Evolutionary conservation across 1,284 basidiomycete species (phyloP).

Genomic region (Anthracocystis setariae): DNA sequence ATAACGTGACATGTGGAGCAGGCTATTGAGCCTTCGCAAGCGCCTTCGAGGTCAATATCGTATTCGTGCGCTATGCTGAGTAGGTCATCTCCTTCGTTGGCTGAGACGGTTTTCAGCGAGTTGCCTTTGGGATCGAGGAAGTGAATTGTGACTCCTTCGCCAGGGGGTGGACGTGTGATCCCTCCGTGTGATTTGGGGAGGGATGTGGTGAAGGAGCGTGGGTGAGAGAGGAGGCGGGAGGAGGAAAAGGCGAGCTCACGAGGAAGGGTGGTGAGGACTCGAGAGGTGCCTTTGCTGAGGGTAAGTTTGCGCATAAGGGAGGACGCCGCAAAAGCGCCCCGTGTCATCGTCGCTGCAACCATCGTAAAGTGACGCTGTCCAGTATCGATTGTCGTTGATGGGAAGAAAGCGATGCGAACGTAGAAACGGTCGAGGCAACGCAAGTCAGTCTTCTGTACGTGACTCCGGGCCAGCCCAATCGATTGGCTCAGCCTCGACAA

Average conservation of each 20-base stretch:
- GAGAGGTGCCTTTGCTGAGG: background rate
- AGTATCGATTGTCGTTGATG: background rate
- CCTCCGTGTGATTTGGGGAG: slow-evolving; percentile 68
- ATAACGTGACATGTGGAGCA: slow-evolving; percentile 99
- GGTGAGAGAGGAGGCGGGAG: background rate
- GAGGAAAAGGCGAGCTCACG: background rate
- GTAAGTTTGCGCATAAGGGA: background rate
- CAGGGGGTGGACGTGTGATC: slow-evolving; percentile 73
- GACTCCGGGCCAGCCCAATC: background rate
- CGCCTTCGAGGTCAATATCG: slow-evolving; percentile 96
- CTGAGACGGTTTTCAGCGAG: slow-evolving; percentile 86
- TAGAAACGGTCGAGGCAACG: background rate
- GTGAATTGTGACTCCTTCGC: slow-evolving; percentile 80
- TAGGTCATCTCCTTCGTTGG: slow-evolving; percentile 91
- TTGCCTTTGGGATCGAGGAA: slow-evolving; percentile 89
- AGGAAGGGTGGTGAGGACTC: background rate
- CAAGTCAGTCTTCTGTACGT: background rate
- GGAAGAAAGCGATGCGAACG: background rate
- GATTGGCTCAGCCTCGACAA: background rate
- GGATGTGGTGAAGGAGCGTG: slow-evolving; percentile 14
- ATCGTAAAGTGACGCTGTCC: background rate
- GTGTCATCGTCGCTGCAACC: background rate
- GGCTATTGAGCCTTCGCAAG: slow-evolving; percentile 92
- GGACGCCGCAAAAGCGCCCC: background rate
- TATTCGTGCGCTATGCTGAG: slow-evolving; percentile 92